Base-by-base conservation (phyloP, 176 grass and related monocot genomes). In the Puya raimondii region DNA sequence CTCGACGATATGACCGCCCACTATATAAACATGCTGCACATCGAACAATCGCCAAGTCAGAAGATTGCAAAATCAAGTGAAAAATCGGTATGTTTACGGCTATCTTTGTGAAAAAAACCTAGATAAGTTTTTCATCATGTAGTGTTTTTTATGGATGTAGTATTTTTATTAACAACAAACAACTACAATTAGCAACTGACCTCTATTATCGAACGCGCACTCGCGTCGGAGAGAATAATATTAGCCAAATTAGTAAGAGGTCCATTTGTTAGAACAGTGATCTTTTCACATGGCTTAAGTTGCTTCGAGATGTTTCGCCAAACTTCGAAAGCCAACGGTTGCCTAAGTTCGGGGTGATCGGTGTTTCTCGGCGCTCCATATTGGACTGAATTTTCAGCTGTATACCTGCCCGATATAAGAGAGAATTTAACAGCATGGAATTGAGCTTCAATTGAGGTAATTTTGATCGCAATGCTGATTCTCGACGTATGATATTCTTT, bases 241-340 rank as follows among this genome's bases (percentile, higher is more conserved):
- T 82, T 90, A 49, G 88, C 93, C 16, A 96, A 68, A 76, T 92
- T 92, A 74, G 86, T 96, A 70, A 96, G 81, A 74, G 92, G 93
- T 65, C 93, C 84, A 70, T 49, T 96, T 9, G 84, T 83, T 67
- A 96, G 70, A 63, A 90, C 69, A 72, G 79, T 83, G 61, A 96
- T 77, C 71, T 77, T 92, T 49, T 92, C 73, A 47, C 74, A 75
- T 73, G 84, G 76, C 71, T 68, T 51, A 67, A 89, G 79, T 67
- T 78, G 58, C 48, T 73, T 23, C 70, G 67, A 65, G 33, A 96
- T 71, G 68, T 79, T 87, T 50, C 87, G 64, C 88, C 93, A 96
- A 25, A 96, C 86, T 81, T 92, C 93, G 70, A 87, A 85, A 66
- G 65, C 86, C 69, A 92, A 77, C 4, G 88, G 81, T 47, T 96